These are phyloP conservation scores for Xylaria curta DNA, from an alignment of 495 filamentous ascomycete genomes.

Conservation along the genomic window DNA sequence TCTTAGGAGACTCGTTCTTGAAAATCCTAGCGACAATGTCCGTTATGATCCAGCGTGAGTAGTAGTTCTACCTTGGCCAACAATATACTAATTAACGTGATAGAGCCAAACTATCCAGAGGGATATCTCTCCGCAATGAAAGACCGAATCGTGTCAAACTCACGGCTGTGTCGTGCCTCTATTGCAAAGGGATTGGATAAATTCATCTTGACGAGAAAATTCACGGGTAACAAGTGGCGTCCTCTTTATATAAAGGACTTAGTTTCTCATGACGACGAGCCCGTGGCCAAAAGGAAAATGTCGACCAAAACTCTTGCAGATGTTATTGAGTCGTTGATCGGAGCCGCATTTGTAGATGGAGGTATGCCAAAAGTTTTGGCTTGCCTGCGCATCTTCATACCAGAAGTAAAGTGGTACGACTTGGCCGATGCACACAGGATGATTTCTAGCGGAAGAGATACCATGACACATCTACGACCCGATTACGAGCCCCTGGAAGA, in stretches of 20 bases:
- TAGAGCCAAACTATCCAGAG: conserved; percentile 75
- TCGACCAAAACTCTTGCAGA: conserved; percentile 88
- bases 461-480: conserved; percentile 37
- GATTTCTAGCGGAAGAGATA: conserved; percentile 39
- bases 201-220: conserved; percentile 74
- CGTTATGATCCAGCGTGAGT: conserved; percentile 63
- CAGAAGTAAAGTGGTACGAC: conserved; percentile 63
- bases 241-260: conserved; percentile 67
- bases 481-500: conserved; percentile 55
- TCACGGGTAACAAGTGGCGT: conserved; percentile 75
- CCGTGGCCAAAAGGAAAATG: conserved; percentile 43
- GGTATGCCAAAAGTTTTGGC: conserved; percentile 66
- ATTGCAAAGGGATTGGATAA: conserved; percentile 67
- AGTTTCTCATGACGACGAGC: conserved; percentile 30
- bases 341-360: conserved; percentile 76
- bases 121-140: conserved; percentile 74
- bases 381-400: conserved; percentile 71
- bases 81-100: background rate
- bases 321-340: conserved; percentile 84
- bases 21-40: conserved; percentile 76
- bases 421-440: conserved; percentile 43
- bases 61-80: background rate
- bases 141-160: conserved; percentile 75
- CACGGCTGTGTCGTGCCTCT: conserved; percentile 68
- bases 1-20: conserved; percentile 86